Base-by-base conservation (phyloP, 352 stramenopile genomes). In the Phytophthora capsici region DNA sequence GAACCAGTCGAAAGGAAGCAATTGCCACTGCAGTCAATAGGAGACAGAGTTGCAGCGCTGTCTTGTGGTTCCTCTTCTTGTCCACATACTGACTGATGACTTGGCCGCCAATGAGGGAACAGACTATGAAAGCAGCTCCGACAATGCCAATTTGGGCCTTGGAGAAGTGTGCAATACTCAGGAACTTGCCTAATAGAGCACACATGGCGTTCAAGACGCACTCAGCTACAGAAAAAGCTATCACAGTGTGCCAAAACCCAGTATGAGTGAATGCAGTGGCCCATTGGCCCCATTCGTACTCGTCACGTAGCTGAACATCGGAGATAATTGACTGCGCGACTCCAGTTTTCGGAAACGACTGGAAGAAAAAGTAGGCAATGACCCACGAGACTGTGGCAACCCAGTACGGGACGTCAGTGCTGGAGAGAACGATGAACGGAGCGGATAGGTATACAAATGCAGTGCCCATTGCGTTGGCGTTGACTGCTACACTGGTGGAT, bases 261-360 rank as follows among this genome's bases (percentile, higher is more conserved):
- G 46, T 60, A 63, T 93, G 82, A 16, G 64, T 67, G 63, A 93
- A 93, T 12, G 82, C 80, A 32, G 60, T 81, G 20, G 60, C 57
- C 84, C 84, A 93, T 69, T 93, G 82, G 43, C 70, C 68, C 82
- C 82, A 91, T 45, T 93, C 81, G 63, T 91, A 91, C 37, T 91
- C 80, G 19, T 89, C 78, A 9, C 75, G 58, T 20, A 90, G 73
- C 44, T 89, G 78, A 8, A 88, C 71, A 36, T 88, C 75, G 16
- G 78, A 87, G 9, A 78, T 45, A 9, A 87, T 73, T 1, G 80
- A 87, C 55, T 80, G 75, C 25, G 59, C 71, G 19, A 84, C 66
- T 3, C 32, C 49, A 8, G 62, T 74, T 9, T 37, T 51, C 0
- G 80, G 80, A 50, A 89, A 89, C 1, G 82, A 91, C 30, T 30